Conservation (phyloP, 2,329 filamentous ascomycete species). For the Penicillium sp. region DNA sequence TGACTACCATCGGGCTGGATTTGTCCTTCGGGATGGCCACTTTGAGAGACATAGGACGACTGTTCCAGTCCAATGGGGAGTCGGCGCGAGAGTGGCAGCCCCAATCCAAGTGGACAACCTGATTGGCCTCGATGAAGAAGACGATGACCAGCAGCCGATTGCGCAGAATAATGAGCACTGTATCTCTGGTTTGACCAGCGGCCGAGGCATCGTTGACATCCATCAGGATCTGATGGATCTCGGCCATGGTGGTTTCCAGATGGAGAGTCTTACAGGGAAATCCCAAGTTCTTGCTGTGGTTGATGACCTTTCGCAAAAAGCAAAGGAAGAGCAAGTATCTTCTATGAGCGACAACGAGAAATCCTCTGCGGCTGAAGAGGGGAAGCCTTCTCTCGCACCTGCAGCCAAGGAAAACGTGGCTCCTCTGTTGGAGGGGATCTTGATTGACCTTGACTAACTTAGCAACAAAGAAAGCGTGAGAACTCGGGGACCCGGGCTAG, state of each 20-base stretch:
- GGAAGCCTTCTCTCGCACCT: background rate
- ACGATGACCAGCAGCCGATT: background rate
- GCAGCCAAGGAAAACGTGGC: too few relatives aligned
- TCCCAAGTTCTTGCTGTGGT: background rate
- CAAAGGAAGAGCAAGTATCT: background rate
- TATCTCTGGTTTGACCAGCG: too few relatives aligned
- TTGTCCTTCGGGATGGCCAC: background rate
- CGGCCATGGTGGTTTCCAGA: too few relatives aligned
- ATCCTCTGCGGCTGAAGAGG: background rate
- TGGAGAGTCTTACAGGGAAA: background rate
- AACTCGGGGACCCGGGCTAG: too few relatives aligned
- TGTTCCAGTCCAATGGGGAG: background rate
- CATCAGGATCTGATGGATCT: too few relatives aligned
- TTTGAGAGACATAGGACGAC: background rate
- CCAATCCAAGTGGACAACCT: background rate
- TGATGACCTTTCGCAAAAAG: background rate
- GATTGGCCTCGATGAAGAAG: background rate
- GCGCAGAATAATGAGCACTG: background rate
- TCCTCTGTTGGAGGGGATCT: background rate
- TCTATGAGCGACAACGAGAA: background rate
- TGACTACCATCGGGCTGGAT: background rate
- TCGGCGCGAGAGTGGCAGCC: too few relatives aligned
- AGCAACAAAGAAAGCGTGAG: too few relatives aligned
- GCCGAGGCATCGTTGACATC: too few relatives aligned
- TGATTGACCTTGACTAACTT: background rate